These are phyloP conservation scores for Tolypocladium guangdongense DNA, from an alignment of 2,329 filamentous ascomycete species.

Conservation along the genomic window DNA sequence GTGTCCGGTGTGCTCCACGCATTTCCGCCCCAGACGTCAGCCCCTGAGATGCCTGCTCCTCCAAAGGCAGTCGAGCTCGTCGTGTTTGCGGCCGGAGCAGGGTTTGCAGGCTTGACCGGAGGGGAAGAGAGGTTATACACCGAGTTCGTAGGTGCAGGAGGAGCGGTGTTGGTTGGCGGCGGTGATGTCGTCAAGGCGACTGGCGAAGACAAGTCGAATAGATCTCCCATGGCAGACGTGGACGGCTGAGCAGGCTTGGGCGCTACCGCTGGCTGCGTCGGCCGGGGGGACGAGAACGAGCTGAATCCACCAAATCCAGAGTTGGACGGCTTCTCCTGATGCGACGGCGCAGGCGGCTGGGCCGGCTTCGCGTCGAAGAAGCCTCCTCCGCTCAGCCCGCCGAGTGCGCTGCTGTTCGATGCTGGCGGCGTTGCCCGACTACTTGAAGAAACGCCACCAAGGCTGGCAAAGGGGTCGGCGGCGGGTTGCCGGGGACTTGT, in stretches of 20 bases:
- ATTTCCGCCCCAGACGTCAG: conserved; percentile 79
- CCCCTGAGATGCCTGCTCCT: conserved; percentile 29
- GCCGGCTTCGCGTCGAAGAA: conserved; percentile 73
- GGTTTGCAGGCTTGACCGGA: conserved; percentile 33
- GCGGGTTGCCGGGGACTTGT: conserved; percentile 30
- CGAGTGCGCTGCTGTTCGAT: conserved; percentile 32
- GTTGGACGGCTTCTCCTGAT: conserved; percentile 40
- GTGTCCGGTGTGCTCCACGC: conserved; percentile 60
- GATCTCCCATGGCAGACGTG: conserved; percentile 58
- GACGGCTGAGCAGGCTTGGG: conserved; percentile 33
- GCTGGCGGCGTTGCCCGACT: conserved; percentile 21
- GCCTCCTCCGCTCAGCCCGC: conserved; percentile 56
- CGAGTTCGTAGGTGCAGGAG: conserved; percentile 40
- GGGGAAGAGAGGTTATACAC: conserved; percentile 70
- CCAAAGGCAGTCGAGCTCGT: conserved; percentile 24
- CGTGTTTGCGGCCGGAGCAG: conserved; percentile 26
- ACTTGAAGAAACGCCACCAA: conserved; percentile 29
- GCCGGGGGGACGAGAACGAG: conserved; percentile 39
- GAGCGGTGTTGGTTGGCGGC: conserved; percentile 22
- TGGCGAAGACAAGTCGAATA: conserved; percentile 65
- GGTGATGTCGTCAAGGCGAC: conserved; percentile 33
- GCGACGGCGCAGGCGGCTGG: conserved; percentile 38
- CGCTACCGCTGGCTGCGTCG: conserved; percentile 14
- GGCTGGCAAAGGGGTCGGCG: conserved; percentile 50
- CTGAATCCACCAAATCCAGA: conserved; percentile 59